Conservation (phyloP, 257 asterid genomes). For the Hygrophila difformis region DNA sequence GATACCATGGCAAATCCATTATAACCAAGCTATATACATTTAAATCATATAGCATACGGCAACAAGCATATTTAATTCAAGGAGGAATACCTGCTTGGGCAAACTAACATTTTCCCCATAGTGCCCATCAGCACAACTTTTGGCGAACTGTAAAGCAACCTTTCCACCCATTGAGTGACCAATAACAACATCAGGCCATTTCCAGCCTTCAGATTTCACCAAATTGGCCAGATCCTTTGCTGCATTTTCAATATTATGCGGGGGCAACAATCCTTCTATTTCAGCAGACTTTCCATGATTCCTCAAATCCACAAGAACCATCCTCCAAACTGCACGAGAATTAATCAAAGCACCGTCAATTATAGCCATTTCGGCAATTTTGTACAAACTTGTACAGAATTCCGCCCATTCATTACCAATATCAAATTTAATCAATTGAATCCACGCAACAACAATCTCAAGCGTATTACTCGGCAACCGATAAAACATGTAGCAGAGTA, state of each 20-base stretch:
- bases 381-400: too few relatives aligned
- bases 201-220: slow-evolving; percentile 62
- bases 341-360: too few relatives aligned
- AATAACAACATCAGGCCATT: slow-evolving; percentile 85
- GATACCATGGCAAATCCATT: not conserved
- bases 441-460: too few relatives aligned
- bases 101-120: slow-evolving; percentile 41
- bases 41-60: not conserved
- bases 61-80: slow-evolving; percentile 4
- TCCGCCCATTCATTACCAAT: too few relatives aligned
- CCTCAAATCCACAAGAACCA: slow-evolving; percentile 78
- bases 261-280: slow-evolving; percentile 44
- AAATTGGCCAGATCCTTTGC: slow-evolving; percentile 80
- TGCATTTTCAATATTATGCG: slow-evolving; percentile 68
- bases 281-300: slow-evolving; percentile 87
- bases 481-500: too few relatives aligned
- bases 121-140: slow-evolving; percentile 64
- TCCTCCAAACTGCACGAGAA: slow-evolving; percentile 73
- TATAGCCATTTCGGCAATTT: too few relatives aligned
- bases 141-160: slow-evolving; percentile 78
- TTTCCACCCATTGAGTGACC: slow-evolving; percentile 99
- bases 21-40: slow-evolving; percentile 7
- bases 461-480: too few relatives aligned
- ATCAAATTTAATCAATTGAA: too few relatives aligned
- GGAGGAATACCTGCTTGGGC: slow-evolving; percentile 69